Evolutionary conservation across 768 basidiomycete species (phyloP).

Genomic region (Kwoniella sp.): DNA sequence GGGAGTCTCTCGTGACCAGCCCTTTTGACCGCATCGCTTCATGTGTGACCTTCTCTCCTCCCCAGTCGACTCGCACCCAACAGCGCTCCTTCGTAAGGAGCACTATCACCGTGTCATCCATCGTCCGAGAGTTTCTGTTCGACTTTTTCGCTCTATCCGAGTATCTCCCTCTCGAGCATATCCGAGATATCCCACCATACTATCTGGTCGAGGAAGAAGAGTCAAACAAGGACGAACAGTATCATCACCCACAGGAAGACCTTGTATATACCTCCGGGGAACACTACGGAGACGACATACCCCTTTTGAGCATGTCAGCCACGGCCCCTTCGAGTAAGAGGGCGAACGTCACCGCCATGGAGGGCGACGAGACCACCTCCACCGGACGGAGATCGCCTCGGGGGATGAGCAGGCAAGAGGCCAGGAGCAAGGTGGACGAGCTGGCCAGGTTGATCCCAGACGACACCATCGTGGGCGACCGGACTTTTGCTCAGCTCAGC

Average conservation of each 20-base stretch:
- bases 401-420: conserved; percentile 11
- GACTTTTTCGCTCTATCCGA: conserved; percentile 14
- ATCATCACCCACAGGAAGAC: not conserved
- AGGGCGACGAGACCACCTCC: not conserved
- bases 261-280: not conserved
- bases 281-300: not conserved
- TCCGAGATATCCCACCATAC: conserved; percentile 1
- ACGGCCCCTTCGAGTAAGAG: not conserved
- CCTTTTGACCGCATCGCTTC: too few relatives aligned
- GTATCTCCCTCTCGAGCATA: conserved; percentile 8
- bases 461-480: conserved; percentile 12
- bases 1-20: too few relatives aligned
- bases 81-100: too few relatives aligned
- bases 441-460: conserved; percentile 11
- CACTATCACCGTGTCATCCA: conserved; percentile 7
- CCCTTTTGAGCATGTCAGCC: not conserved
- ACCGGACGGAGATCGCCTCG: not conserved
- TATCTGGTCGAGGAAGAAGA: not conserved
- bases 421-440: conserved; percentile 1
- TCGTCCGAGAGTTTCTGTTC: not conserved
- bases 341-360: not conserved
- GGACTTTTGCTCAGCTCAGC: conserved; percentile 21
- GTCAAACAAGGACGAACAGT: not conserved
- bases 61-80: too few relatives aligned
- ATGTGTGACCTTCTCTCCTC: too few relatives aligned